A percentile compares a stretch with the other conserved stretches of the same genome.
These are phyloP conservation scores for Apophysomyces trapeziformis DNA, from an alignment of 371 early-diverging fungal genomes.

Conservation along the genomic window DNA sequence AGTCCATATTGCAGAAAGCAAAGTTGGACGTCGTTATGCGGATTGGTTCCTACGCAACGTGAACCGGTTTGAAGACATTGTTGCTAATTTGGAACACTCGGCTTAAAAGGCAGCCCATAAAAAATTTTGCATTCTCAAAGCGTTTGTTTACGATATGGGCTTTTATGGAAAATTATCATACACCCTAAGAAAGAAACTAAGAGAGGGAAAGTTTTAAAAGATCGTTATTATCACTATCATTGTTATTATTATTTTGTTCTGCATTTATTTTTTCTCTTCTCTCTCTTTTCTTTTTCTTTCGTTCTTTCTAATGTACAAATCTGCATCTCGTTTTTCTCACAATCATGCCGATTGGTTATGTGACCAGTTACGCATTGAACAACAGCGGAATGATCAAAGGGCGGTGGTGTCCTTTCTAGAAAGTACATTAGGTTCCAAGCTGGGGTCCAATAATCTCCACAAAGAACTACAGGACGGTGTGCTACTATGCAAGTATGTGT, in stretches of 20 bases:
- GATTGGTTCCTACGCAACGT: slow-evolving; percentile 96
- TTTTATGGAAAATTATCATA: slow-evolving; percentile 13
- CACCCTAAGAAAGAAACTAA: background rate
- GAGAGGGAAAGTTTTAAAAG: slow-evolving; percentile 11
- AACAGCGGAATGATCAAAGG: slow-evolving; percentile 25
- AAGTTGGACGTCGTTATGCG: slow-evolving; percentile 89
- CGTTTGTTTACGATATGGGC: slow-evolving; percentile 11
- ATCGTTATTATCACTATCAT: too few species aligned
- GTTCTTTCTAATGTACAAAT: background rate
- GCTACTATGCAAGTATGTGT: slow-evolving; percentile 67
- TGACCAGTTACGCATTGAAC: slow-evolving; percentile 28
- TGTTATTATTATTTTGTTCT: background rate
- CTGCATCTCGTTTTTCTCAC: background rate
- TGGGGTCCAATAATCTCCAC: slow-evolving; percentile 36
- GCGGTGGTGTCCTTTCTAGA: slow-evolving; percentile 38
- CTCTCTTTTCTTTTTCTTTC: slow-evolving; percentile 5
- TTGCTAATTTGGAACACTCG: slow-evolving; percentile 53
- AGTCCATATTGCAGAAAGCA: slow-evolving; percentile 93
- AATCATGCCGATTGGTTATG: slow-evolving; percentile 22
- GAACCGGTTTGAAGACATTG: slow-evolving; percentile 79
- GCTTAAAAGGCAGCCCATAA: slow-evolving; percentile 25
- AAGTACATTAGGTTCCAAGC: slow-evolving; percentile 24
- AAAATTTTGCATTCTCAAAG: slow-evolving; percentile 4
- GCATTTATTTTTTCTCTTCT: background rate
- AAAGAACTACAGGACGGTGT: slow-evolving; percentile 64